phyloP scores from a whole-genome alignment of 2,329 filamentous ascomycete genomes.

The Grosmannia serpens region DNA sequence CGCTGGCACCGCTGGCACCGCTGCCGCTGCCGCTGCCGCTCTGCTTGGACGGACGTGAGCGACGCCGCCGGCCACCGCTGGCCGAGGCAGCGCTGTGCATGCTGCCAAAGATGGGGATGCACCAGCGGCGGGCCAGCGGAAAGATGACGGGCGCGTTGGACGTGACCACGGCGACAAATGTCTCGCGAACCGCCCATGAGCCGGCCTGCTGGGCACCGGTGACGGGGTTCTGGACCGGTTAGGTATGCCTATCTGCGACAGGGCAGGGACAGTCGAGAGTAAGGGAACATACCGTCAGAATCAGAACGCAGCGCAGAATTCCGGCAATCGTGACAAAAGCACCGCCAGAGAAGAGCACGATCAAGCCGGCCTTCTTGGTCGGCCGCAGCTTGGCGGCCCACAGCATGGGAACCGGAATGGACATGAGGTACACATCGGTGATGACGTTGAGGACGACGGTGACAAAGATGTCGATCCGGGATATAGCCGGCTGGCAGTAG shows the following conservation, averaged over 20 bases:
- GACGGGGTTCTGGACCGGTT: conserved; percentile 18
- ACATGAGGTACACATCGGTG: conserved; percentile 28
- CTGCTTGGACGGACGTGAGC: background rate
- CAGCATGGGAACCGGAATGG: conserved; percentile 36
- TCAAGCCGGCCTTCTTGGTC: conserved; percentile 38
- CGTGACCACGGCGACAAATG: conserved; percentile 16
- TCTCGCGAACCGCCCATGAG: conserved; percentile 23
- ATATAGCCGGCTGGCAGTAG: conserved; percentile 27
- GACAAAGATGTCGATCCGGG: conserved; percentile 25
- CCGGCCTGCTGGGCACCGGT: conserved; percentile 25
- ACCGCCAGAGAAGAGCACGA: conserved; percentile 43
- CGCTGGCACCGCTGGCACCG: background rate
- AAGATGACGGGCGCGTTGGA: conserved; percentile 15
- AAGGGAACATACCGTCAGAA: conserved; percentile 22
- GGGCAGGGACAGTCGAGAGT: background rate
- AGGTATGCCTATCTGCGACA: background rate
- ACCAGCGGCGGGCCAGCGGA: conserved; percentile 12
- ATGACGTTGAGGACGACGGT: conserved; percentile 25
- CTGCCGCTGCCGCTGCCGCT: background rate
- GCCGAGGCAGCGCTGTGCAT: background rate
- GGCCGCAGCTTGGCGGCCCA: conserved; percentile 37
- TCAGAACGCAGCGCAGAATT: conserved; percentile 40
- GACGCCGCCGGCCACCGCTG: background rate
- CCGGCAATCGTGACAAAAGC: conserved; percentile 43
- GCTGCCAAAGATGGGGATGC: conserved; percentile 2